These are phyloP conservation scores for Nidula microcarpa DNA, from an alignment of 768 basidiomycete species.

Conservation along the genomic window DNA sequence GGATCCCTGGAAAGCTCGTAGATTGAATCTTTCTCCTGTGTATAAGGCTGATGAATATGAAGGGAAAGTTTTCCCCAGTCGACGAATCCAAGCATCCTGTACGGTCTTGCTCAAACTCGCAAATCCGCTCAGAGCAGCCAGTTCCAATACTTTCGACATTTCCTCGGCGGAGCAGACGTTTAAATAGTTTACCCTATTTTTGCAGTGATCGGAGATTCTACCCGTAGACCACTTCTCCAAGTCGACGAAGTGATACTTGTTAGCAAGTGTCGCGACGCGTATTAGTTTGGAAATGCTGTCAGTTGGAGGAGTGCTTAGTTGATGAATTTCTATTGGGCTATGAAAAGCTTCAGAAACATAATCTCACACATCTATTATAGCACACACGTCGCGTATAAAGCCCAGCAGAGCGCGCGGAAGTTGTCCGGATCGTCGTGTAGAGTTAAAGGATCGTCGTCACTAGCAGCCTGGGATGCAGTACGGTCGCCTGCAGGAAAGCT, in stretches of 20 bases:
- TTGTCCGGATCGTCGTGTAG: constrained; percentile 8
- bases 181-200: neutral
- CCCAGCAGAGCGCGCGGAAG: constrained; percentile 13
- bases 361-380: neutral
- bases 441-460: constrained; percentile 10
- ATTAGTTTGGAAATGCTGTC: neutral
- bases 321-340: neutral
- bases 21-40: no score
- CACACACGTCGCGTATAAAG: constrained; percentile 13
- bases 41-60: no score
- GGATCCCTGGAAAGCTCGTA: neutral
- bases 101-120: neutral
- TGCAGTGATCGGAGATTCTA: neutral
- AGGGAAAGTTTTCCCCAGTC: no score
- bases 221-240: constrained; percentile 3
- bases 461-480: neutral
- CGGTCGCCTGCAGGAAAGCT: constrained; percentile 1
- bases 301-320: neutral
- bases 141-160: neutral
- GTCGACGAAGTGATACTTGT: constrained; percentile 6
- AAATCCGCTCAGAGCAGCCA: neutral
- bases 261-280: constrained; percentile 1
- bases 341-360: neutral
- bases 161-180: neutral
- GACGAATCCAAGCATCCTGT: neutral